Conservation (phyloP, 1,139 yeast species). For the Meyerozyma smithsonii region DNA sequence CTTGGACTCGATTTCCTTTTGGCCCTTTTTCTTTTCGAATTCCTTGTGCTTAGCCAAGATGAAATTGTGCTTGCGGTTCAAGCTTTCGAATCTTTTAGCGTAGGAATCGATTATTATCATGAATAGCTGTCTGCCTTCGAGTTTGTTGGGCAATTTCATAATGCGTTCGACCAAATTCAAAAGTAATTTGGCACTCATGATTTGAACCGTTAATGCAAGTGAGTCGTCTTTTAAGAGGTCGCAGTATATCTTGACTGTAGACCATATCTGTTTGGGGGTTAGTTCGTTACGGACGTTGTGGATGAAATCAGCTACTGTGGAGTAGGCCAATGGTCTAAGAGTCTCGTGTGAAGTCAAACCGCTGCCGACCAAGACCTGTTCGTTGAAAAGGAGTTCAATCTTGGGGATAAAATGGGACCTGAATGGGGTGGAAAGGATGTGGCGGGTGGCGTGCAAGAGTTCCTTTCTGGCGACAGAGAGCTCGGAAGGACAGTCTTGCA, state of each 20-base stretch:
- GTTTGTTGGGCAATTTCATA: constrained; percentile 73
- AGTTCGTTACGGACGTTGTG: constrained; percentile 88
- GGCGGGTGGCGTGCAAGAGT: constrained; percentile 89
- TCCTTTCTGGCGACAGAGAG: constrained; percentile 90
- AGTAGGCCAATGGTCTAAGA: constrained; percentile 83
- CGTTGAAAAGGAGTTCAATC: constrained; percentile 79
- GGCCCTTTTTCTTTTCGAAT: constrained; percentile 40
- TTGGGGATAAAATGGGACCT: constrained; percentile 80
- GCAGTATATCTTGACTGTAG: constrained; percentile 81
- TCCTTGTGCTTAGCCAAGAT: constrained; percentile 61
- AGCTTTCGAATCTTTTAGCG: constrained; percentile 72
- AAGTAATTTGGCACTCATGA: constrained; percentile 91
- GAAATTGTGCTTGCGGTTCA: constrained; percentile 67
- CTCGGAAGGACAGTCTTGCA: constrained; percentile 98
- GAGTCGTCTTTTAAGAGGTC: constrained; percentile 76
- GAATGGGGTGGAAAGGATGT: constrained; percentile 85
- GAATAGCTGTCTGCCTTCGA: constrained; percentile 80
- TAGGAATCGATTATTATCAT: constrained; percentile 84
- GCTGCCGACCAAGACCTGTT: constrained; percentile 82
- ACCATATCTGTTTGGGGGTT: constrained; percentile 80
- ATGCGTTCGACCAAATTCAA: constrained; percentile 86
- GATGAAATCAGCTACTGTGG: constrained; percentile 93
- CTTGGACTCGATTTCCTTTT: constrained; percentile 41
- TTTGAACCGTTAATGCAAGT: constrained; percentile 85
- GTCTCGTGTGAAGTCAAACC: constrained; percentile 91